A percentile compares a stretch with the other conserved stretches of the same genome.
These are phyloP conservation scores for Isabelozyma rhagii DNA, from an alignment of 805 yeast genomes.

Conservation along the genomic window DNA sequence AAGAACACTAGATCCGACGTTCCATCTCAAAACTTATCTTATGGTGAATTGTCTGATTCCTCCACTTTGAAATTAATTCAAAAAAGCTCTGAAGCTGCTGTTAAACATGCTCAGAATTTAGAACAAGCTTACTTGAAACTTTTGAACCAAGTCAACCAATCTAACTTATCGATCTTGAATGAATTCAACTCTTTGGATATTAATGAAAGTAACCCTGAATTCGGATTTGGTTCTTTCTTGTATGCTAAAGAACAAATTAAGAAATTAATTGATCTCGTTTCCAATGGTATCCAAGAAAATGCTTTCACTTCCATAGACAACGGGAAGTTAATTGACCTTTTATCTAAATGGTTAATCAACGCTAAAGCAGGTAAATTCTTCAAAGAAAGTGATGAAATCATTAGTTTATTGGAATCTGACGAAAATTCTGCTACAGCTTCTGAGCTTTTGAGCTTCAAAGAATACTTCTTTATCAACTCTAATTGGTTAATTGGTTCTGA, in stretches of 20 bases:
- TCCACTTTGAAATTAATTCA: slow-evolving; percentile 16
- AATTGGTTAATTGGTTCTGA: slow-evolving; percentile 93
- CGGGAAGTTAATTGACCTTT: slow-evolving; percentile 47
- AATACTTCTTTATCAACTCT: slow-evolving; percentile 46
- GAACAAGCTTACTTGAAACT: slow-evolving; percentile 80
- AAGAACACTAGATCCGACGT: slow-evolving; percentile 47
- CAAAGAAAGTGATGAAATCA: slow-evolving; percentile 25
- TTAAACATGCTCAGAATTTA: slow-evolving; percentile 47
- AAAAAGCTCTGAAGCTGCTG: slow-evolving; percentile 30
- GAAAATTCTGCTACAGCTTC: slow-evolving; percentile 36
- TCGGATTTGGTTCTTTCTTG: slow-evolving; percentile 76
- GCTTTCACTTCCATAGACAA: slow-evolving; percentile 43
- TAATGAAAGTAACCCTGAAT: slow-evolving; percentile 70
- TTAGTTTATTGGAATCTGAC: slow-evolving; percentile 38
- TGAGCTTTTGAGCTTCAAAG: slow-evolving; percentile 44
- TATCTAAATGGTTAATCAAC: slow-evolving; percentile 69
- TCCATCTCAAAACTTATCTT: slow-evolving; percentile 62
- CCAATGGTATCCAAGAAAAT: slow-evolving; percentile 43
- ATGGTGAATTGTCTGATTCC: slow-evolving; percentile 47
- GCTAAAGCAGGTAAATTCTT: slow-evolving; percentile 32
- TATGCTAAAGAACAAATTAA: slow-evolving; percentile 51
- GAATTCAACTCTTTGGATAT: slow-evolving; percentile 46
- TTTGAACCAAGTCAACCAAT: slow-evolving; percentile 61
- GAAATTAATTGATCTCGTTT: slow-evolving; percentile 43
- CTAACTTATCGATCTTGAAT: slow-evolving; percentile 59